Conservation (phyloP, 2,329 filamentous ascomycete species). For the Pyrenophora tritici-repentis region DNA sequence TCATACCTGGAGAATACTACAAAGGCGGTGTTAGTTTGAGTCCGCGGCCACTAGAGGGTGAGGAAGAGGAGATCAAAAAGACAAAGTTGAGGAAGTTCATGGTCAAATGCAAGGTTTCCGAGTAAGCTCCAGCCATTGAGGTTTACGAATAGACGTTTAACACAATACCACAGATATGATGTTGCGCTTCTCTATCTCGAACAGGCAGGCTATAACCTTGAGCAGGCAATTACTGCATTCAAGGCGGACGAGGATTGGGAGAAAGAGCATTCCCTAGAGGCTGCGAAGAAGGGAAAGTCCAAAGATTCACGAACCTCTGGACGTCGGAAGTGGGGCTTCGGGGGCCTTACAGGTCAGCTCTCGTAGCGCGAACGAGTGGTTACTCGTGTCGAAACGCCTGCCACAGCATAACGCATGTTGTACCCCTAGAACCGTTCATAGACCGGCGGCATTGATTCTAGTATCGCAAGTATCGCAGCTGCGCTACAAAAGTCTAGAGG, state of each 20-base stretch:
- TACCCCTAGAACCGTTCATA: neutral
- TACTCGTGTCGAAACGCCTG: neutral
- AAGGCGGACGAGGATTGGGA: slow-evolving; percentile 79
- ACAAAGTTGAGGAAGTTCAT: slow-evolving; percentile 75
- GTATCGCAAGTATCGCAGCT: too few relatives aligned
- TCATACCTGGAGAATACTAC: slow-evolving; percentile 74
- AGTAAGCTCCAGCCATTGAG: slow-evolving; percentile 58
- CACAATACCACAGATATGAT: slow-evolving; percentile 61
- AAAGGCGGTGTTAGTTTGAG: slow-evolving; percentile 69
- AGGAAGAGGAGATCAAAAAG: slow-evolving; percentile 74
- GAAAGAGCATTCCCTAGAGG: slow-evolving; percentile 65
- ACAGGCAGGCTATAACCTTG: slow-evolving; percentile 69
- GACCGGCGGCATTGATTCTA: too few relatives aligned
- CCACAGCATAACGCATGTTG: neutral
- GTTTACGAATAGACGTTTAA: slow-evolving; percentile 35
- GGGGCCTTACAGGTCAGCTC: slow-evolving; percentile 46
- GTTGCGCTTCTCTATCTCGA: slow-evolving; percentile 76
- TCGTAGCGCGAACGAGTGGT: slow-evolving; percentile 20
- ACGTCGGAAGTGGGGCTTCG: slow-evolving; percentile 44
- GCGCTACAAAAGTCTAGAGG: too few relatives aligned
- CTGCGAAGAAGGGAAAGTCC: slow-evolving; percentile 52
- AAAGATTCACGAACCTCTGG: slow-evolving; percentile 32
- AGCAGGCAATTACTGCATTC: slow-evolving; percentile 66
- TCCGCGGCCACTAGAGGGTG: slow-evolving; percentile 72
- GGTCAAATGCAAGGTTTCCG: slow-evolving; percentile 75